Evolutionary conservation across 306 rosid genomes (phyloP).

Genomic region (Cyamopsis tetragonoloba): DNA sequence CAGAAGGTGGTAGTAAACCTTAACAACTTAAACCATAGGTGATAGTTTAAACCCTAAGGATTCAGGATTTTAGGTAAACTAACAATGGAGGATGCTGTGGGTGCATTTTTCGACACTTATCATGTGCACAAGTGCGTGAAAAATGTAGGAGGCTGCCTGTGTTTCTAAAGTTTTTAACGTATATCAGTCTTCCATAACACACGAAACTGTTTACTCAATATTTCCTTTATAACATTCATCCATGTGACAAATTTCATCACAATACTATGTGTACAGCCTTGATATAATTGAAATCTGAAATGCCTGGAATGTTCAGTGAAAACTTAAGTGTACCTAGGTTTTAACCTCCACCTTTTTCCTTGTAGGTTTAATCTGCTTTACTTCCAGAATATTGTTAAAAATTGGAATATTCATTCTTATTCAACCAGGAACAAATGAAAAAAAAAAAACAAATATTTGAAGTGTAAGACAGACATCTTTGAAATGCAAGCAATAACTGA

Average conservation of each 20-base stretch:
- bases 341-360: background rate
- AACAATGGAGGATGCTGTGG: too few relatives aligned
- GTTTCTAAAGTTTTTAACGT: background rate
- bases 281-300: background rate
- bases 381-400: background rate
- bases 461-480: conserved; percentile 3
- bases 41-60: background rate
- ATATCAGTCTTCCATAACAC: background rate
- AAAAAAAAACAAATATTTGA: background rate
- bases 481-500: conserved; percentile 14
- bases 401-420: background rate
- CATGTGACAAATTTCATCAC: background rate
- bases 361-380: conserved; percentile 3
- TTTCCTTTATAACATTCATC: too few relatives aligned
- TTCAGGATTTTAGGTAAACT: background rate
- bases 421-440: background rate
- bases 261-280: background rate
- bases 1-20: background rate
- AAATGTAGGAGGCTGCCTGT: background rate
- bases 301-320: background rate
- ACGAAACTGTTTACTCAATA: background rate
- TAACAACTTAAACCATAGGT: background rate
- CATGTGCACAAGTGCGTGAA: too few relatives aligned
- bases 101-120: too few relatives aligned
- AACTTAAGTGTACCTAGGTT: conserved; percentile 3